These are phyloP conservation scores for Physaria fendleri DNA, from an alignment of 345 rosid genomes.

Conservation along the genomic window DNA sequence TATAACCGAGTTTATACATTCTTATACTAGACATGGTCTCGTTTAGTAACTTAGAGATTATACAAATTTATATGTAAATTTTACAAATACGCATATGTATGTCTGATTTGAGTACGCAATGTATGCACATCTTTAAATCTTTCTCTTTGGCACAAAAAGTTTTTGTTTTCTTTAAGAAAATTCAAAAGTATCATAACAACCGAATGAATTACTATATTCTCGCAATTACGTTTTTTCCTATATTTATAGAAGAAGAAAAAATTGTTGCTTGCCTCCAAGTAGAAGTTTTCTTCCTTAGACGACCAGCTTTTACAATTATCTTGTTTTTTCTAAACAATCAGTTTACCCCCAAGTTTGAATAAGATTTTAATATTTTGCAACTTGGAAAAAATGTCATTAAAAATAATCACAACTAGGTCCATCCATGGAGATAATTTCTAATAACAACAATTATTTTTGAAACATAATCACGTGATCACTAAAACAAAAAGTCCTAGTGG, in stretches of 20 bases:
- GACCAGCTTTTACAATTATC: conserved; percentile 1
- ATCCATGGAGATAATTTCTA: not conserved
- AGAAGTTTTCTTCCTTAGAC: not conserved
- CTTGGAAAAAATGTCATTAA: not conserved
- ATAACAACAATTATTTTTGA: too few species aligned
- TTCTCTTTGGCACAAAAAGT: too few species aligned
- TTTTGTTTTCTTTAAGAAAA: too few species aligned
- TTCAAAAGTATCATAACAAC: not conserved
- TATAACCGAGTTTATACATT: too few species aligned
- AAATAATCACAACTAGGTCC: not conserved
- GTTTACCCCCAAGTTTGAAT: not conserved
- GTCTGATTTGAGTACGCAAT: too few species aligned
- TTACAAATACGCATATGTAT: too few species aligned
- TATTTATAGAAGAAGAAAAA: not conserved
- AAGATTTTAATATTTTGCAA: not conserved
- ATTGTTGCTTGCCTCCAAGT: not conserved
- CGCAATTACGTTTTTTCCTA: not conserved
- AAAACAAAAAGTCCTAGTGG: conserved; percentile 12
- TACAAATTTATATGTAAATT: too few species aligned
- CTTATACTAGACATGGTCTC: too few species aligned
- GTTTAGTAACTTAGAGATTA: too few species aligned
- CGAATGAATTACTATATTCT: conserved; percentile 8
- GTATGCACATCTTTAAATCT: too few species aligned
- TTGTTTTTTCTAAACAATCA: not conserved
- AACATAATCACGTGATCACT: conserved; percentile 15